These are phyloP conservation scores for Tremella yokohamensis DNA, from an alignment of 768 basidiomycete species.

Conservation along the genomic window DNA sequence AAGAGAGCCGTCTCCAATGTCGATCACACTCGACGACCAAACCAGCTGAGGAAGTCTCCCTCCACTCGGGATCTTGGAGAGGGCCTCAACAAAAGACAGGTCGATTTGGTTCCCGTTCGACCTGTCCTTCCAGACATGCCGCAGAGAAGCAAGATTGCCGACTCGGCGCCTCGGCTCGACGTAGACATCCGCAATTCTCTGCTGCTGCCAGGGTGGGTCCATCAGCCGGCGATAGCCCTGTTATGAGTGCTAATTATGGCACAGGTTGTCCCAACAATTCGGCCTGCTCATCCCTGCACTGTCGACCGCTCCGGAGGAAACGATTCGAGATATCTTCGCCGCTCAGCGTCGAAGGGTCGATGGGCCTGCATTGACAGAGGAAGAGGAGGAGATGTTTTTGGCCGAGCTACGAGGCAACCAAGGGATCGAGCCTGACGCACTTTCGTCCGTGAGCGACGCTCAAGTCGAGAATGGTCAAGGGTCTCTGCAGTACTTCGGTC, in stretches of 20 bases:
- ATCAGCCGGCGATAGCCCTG: too few relatives aligned
- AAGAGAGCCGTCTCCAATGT: conserved; percentile 4
- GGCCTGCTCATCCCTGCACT: conserved; percentile 40
- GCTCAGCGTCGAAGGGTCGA: conserved; percentile 29
- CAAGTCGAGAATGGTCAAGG: conserved; percentile 7
- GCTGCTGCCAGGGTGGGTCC: conserved; percentile 42
- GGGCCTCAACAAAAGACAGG: too few relatives aligned
- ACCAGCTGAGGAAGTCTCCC: neutral
- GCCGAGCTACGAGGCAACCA: conserved; percentile 31
- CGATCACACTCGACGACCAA: neutral
- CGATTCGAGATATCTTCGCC: conserved; percentile 33
- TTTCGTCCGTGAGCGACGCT: too few relatives aligned
- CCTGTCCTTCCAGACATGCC: neutral
- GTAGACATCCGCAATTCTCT: conserved; percentile 40
- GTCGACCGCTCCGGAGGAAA: conserved; percentile 30
- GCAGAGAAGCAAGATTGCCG: conserved; percentile 1
- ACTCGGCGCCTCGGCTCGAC: conserved; percentile 32
- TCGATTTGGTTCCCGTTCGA: too few relatives aligned
- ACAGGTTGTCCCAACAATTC: conserved; percentile 39
- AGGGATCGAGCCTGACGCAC: neutral
- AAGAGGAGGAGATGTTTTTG: conserved; percentile 44
- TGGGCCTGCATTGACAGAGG: conserved; percentile 34
- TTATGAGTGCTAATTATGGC: too few relatives aligned
- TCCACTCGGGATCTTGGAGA: neutral
- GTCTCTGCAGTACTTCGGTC: neutral